Evolutionary conservation across 768 basidiomycete species (phyloP).

Genomic region (Kwoniella botswanensis): DNA sequence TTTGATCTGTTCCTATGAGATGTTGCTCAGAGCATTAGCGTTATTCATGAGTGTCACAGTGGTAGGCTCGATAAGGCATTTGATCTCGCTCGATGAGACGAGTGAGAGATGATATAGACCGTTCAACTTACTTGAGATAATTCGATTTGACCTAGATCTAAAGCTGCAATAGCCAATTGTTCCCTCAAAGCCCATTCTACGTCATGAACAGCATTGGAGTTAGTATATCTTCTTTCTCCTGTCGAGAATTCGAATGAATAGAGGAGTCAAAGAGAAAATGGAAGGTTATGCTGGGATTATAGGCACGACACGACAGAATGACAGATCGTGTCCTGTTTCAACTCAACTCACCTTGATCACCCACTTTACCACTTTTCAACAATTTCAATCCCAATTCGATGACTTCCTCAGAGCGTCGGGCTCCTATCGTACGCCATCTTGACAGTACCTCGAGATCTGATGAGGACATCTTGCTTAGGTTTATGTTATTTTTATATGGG

Average conservation of each 20-base stretch:
- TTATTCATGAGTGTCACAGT: neutral
- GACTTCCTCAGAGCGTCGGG: constrained; percentile 51
- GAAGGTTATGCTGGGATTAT: too few relatives aligned
- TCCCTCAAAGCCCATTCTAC: constrained; percentile 58
- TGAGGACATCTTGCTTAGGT: neutral
- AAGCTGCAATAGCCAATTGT: constrained; percentile 56
- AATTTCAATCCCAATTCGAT: constrained; percentile 45
- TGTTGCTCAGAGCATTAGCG: neutral
- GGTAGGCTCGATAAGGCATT: neutral
- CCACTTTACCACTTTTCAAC: constrained; percentile 23
- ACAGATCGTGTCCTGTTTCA: neutral
- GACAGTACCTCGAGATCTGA: constrained; percentile 41
- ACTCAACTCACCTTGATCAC: constrained; percentile 46
- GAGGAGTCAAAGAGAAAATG: too few relatives aligned
- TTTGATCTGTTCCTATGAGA: constrained; percentile 47
- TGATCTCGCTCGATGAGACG: constrained; percentile 13
- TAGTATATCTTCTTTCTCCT: constrained; percentile 1
- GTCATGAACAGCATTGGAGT: neutral
- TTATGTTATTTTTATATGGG: neutral
- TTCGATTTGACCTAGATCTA: constrained; percentile 48
- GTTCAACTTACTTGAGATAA: constrained; percentile 41
- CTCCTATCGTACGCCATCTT: constrained; percentile 50
- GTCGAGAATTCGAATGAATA: too few relatives aligned
- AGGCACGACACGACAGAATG: too few relatives aligned
- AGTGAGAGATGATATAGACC: neutral